Base-by-base conservation (phyloP, 495 filamentous ascomycete species). In the Recurvomyces mirabilis region DNA sequence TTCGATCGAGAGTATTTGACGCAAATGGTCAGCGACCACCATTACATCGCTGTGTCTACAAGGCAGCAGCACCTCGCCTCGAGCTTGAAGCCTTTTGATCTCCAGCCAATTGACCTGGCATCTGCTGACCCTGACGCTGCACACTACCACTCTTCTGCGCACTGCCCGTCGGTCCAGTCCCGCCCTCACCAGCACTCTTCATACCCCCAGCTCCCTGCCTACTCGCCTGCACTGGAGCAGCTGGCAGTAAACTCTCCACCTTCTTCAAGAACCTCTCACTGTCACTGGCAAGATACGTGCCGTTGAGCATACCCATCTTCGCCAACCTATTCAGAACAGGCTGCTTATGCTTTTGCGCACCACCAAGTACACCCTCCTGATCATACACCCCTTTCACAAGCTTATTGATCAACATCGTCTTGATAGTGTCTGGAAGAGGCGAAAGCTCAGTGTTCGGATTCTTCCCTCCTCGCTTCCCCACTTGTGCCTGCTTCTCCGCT, bases 341-440 rank as follows among this genome's bases (percentile, higher is more conserved):
- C 40, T 46, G 50, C 32, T 53, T 43, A 29, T 43, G 19, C 13
- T 39, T 34, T 23, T 15, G 5, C 13, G 29, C 40, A 6, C 39
- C 40, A 6, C 19, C 12, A 6, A 49, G 20, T 12, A 54, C 13
- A 1, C 35, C 35, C 10, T 32, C 17, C 13, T n/a, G 2, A 31
- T 49, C 35, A 30, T 54, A 54, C n/a, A 21, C 13, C 11, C 51
- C 51, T 5, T 42, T 46, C 1, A 50, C 47, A 18, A 50, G 15
- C 40, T 40, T 41, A 13, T 54, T 41, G 4, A 46, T 18, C 18
- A 50, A 14, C 9, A 9, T 12, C 6, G 32, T 28, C 19, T 31
- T 15, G 3, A 50, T 34, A 10, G 1, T 32, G 21, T 41, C 28
- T 5, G 41, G 46, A 18, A 54, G 30, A 6, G 51, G 41, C 18